Percentiles rank a stretch among this genome's conserved stretches.
Conservation (phyloP, 108 stramenopile genomes). For the Chaetoceros tenuissimus region DNA sequence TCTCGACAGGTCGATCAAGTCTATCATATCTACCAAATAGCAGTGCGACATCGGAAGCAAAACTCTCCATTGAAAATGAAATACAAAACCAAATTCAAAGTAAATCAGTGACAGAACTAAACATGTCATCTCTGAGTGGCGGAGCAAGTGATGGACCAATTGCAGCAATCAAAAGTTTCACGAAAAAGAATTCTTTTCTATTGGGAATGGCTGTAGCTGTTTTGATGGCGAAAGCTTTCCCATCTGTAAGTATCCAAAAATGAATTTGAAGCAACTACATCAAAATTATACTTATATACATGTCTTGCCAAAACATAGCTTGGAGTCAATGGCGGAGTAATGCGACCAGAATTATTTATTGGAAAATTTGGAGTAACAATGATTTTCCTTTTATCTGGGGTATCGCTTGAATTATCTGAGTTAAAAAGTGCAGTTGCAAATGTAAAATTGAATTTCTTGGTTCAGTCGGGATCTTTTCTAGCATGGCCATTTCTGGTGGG, state of each 20-base stretch:
- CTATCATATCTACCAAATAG: too few species aligned
- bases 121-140: conserved; percentile 1
- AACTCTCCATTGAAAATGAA: too few species aligned
- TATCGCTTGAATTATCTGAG: conserved; percentile 65
- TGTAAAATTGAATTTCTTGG: conserved; percentile 61
- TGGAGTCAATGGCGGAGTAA: conserved; percentile 58
- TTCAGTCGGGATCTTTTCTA: conserved; percentile 58
- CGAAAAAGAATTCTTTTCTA: conserved; percentile 70
- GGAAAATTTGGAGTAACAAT: conserved; percentile 75
- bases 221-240: conserved; percentile 43
- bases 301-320: conserved; percentile 19
- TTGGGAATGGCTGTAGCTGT: conserved; percentile 72
- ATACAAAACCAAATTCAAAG: too few species aligned
- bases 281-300: neutral
- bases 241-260: conserved; percentile 17
- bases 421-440: conserved; percentile 56
- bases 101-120: too few species aligned
- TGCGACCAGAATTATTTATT: conserved; percentile 76
- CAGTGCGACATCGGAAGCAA: too few species aligned
- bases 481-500: conserved; percentile 76
- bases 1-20: too few species aligned
- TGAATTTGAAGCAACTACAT: neutral
- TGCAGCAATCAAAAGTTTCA: conserved; percentile 23
- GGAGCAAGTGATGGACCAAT: neutral
- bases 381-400: conserved; percentile 82